These are phyloP conservation scores for Corylus avellana DNA, from an alignment of 306 rosid genomes.

Conservation along the genomic window DNA sequence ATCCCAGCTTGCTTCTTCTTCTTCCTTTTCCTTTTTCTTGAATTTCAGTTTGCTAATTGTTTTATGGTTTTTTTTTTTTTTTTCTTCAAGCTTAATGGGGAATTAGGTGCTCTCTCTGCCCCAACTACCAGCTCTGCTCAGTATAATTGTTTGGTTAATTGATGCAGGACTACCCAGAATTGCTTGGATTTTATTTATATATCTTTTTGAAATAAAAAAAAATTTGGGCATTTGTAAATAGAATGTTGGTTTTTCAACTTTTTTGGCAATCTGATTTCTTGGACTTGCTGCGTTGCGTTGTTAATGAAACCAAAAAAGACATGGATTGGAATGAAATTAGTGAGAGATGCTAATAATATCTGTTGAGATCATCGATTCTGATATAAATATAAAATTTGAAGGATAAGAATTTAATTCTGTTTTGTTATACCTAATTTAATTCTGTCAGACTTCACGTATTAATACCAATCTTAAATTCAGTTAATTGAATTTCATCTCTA, in stretches of 20 bases:
- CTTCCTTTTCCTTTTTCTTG: background rate
- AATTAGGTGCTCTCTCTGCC: background rate
- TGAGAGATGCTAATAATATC: too few relatives aligned
- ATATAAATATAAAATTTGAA: too few relatives aligned
- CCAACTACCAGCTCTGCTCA: background rate
- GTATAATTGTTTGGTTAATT: background rate
- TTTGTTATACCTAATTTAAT: too few relatives aligned
- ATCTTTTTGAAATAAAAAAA: background rate
- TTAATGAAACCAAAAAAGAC: too few relatives aligned
- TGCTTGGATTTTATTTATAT: background rate
- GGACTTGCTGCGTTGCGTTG: too few relatives aligned
- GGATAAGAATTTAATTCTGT: too few relatives aligned
- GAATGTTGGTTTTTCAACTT: background rate
- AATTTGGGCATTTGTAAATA: background rate
- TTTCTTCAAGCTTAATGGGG: slow-evolving; percentile 1
- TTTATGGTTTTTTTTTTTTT: background rate
- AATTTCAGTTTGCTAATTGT: background rate
- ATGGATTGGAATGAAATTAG: too few relatives aligned
- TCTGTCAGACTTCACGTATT: too few relatives aligned
- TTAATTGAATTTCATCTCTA: too few relatives aligned
- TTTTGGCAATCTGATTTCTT: background rate
- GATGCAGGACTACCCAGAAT: background rate
- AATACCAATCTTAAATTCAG: too few relatives aligned
- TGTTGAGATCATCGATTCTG: too few relatives aligned
- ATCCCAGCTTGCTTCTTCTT: background rate